phyloP scores from a whole-genome alignment of 1,284 basidiomycete genomes.

The Papiliotrema laurentii region DNA sequence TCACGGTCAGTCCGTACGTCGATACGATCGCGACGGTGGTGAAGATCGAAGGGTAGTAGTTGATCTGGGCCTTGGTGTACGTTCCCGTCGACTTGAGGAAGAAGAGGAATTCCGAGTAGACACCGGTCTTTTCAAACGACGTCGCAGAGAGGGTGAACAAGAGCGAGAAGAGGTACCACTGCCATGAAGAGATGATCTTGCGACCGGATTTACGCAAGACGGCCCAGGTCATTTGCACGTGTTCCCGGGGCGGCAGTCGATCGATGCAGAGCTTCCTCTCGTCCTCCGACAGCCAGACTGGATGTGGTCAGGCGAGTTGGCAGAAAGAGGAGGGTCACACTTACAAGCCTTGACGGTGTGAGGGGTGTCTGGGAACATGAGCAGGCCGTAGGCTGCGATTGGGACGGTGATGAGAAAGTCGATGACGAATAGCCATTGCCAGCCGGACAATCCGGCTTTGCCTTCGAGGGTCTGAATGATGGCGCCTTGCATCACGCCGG shows the following conservation, averaged over 20 bases:
- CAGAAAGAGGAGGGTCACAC: neutral
- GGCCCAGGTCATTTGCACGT: constrained; percentile 25
- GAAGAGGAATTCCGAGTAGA: constrained; percentile 34
- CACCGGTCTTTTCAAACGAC: constrained; percentile 33
- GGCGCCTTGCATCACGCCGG: constrained; percentile 40
- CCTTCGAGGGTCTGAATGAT: constrained; percentile 33
- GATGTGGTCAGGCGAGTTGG: neutral
- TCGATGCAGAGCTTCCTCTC: constrained; percentile 27
- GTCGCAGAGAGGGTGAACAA: constrained; percentile 34
- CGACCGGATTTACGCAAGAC: constrained; percentile 19
- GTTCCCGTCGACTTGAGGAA: constrained; percentile 29
- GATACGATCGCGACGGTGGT: constrained; percentile 34
- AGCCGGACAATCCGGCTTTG: constrained; percentile 22
- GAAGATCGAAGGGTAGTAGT: constrained; percentile 33
- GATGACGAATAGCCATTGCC: constrained; percentile 41
- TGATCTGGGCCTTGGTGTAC: constrained; percentile 17
- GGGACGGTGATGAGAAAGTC: constrained; percentile 27
- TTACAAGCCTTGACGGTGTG: constrained; percentile 32
- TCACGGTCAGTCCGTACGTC: constrained; percentile 34
- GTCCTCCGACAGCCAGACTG: constrained; percentile 34
- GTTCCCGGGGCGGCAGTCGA: constrained; percentile 23
- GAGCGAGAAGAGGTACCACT: constrained; percentile 32
- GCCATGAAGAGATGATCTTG: constrained; percentile 21
- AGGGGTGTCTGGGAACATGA: constrained; percentile 42
- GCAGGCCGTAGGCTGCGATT: constrained; percentile 37